Percentiles rank a stretch among this genome's conserved stretches.
These are phyloP conservation scores for Exophiala oligosperma DNA, from an alignment of 2,329 filamentous ascomycete genomes.

Conservation along the genomic window DNA sequence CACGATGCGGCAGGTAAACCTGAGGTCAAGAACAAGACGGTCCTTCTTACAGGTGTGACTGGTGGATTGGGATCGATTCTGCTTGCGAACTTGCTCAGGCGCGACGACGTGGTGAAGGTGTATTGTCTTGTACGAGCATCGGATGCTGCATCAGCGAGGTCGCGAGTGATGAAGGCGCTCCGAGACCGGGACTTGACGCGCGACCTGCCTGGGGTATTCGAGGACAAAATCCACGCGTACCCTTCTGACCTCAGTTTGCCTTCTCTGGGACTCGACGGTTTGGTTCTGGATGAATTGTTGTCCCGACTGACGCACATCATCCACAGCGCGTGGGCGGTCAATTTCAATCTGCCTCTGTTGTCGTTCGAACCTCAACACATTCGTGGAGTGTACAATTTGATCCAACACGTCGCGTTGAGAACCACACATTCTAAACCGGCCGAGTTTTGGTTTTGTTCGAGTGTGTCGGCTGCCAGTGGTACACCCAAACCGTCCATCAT, in stretches of 20 bases:
- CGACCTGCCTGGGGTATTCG: slow-evolving; percentile 15
- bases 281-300: slow-evolving; percentile 44
- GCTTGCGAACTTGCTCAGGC: slow-evolving; percentile 44
- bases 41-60: slow-evolving; percentile 61
- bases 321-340: slow-evolving; percentile 65
- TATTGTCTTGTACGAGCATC: slow-evolving; percentile 58
- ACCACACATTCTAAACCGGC: slow-evolving; percentile 24
- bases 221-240: slow-evolving; percentile 47
- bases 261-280: slow-evolving; percentile 48
- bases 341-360: slow-evolving; percentile 58
- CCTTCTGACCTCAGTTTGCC: slow-evolving; percentile 47
- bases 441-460: slow-evolving; percentile 53
- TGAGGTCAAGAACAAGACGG: not conserved
- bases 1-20: slow-evolving; percentile 6
- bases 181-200: slow-evolving; percentile 28
- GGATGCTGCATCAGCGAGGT: slow-evolving; percentile 41
- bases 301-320: slow-evolving; percentile 54
- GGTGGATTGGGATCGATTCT: slow-evolving; percentile 65
- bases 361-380: slow-evolving; percentile 57
- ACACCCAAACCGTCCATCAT: slow-evolving; percentile 13
- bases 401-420: slow-evolving; percentile 33
- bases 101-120: slow-evolving; percentile 43
- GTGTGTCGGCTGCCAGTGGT: slow-evolving; percentile 44
- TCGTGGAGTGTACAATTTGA: slow-evolving; percentile 48
- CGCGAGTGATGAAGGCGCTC: slow-evolving; percentile 48